These are phyloP conservation scores for Vicia sativa DNA, from an alignment of 306 rosid species.

Conservation along the genomic window DNA sequence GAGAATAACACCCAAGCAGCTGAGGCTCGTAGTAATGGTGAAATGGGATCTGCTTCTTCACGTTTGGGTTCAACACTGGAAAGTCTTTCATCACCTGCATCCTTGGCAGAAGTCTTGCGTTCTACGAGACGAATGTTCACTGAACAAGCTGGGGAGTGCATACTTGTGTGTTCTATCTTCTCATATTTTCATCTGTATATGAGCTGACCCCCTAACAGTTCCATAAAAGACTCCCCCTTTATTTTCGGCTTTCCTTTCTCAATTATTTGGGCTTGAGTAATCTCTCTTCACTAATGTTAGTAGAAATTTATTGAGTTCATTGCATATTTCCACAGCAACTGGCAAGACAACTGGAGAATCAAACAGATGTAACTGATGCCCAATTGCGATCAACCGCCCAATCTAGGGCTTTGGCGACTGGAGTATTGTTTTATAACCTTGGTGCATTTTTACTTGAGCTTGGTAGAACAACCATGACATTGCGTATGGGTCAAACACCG, in stretches of 20 bases:
- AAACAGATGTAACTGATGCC: slow-evolving; percentile 69
- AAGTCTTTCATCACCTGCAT: slow-evolving; percentile 74
- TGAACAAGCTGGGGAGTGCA: slow-evolving; percentile 72
- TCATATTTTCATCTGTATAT: slow-evolving; percentile 35
- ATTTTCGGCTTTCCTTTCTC: slow-evolving; percentile 24
- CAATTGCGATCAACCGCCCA: slow-evolving; percentile 62
- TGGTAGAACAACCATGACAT: slow-evolving; percentile 89
- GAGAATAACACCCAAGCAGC: slow-evolving; percentile 53
- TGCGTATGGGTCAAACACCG: slow-evolving; percentile 87
- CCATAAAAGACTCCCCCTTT: slow-evolving; percentile 21
- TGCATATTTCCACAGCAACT: slow-evolving; percentile 64
- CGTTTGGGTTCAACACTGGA: slow-evolving; percentile 49
- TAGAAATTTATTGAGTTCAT: slow-evolving; percentile 32
- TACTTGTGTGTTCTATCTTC: slow-evolving; percentile 62
- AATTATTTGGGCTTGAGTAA: slow-evolving; percentile 25
- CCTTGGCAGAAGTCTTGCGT: slow-evolving; percentile 84
- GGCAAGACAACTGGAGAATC: slow-evolving; percentile 80
- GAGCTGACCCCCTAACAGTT: slow-evolving; percentile 10
- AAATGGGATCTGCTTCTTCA: slow-evolving; percentile 52
- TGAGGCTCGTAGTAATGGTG: slow-evolving; percentile 49
- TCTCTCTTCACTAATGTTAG: slow-evolving; percentile 26
- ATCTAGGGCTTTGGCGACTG: slow-evolving; percentile 67
- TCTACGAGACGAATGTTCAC: slow-evolving; percentile 72
- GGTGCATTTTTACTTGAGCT: slow-evolving; percentile 96
- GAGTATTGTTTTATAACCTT: slow-evolving; percentile 71